A percentile compares a stretch with the other conserved stretches of the same genome.
phyloP scores from a whole-genome alignment of 2,329 filamentous ascomycete species.

The Hymenotorrendiella dingleyae region DNA sequence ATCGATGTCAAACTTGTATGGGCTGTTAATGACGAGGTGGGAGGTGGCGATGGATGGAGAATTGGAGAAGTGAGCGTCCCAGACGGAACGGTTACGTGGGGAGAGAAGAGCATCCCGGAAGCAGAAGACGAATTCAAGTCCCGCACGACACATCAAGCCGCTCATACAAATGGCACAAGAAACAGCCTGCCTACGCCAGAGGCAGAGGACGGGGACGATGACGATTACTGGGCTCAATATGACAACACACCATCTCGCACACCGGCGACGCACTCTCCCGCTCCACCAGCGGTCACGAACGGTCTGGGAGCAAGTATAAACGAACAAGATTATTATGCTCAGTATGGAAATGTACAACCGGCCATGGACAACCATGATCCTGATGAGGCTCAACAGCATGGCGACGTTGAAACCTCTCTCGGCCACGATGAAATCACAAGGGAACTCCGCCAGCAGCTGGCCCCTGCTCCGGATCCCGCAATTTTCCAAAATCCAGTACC shows the following conservation, averaged over 20 bases:
- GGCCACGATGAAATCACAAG: constrained; percentile 35
- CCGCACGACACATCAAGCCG: constrained; percentile 1
- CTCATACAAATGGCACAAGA: constrained; percentile 15
- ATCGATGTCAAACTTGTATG: constrained; percentile 63
- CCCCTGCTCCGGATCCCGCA: constrained; percentile 11
- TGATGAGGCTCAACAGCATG: constrained; percentile 52
- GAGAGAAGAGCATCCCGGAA: constrained; percentile 45
- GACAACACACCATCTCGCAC: constrained; percentile 64
- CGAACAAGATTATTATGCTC: constrained; percentile 69
- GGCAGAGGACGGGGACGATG: constrained; percentile 60
- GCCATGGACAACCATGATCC: constrained; percentile 77
- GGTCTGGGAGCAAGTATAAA: constrained; percentile 25
- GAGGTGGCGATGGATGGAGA: constrained; percentile 60
- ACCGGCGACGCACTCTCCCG: constrained; percentile 57
- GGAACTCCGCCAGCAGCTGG: constrained; percentile 24
- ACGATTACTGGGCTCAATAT: constrained; percentile 76
- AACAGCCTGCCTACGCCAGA: constrained; percentile 16
- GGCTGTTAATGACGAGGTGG: constrained; percentile 53
- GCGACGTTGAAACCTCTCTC: constrained; percentile 39
- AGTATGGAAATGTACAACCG: constrained; percentile 73
- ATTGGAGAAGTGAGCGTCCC: constrained; percentile 62
- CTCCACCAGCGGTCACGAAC: constrained; percentile 35
- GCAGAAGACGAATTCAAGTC: constrained; percentile 53
- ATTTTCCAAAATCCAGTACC: constrained; percentile 4
- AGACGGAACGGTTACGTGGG: constrained; percentile 46